Conservation (phyloP, 306 rosid genomes). For the Vigna radiata region DNA sequence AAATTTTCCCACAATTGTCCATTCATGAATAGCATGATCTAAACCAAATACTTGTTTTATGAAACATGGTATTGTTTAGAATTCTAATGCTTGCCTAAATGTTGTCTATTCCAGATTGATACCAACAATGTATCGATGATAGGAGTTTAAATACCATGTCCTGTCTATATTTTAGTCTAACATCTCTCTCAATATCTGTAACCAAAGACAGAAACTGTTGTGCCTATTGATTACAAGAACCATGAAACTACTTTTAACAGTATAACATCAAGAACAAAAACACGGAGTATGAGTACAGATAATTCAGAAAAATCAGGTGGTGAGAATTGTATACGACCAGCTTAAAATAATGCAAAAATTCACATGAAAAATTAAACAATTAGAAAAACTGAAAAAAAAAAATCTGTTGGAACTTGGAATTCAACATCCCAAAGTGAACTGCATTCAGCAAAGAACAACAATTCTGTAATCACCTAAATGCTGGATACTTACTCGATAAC, state of each 20-base stretch:
- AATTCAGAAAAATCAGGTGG: constrained; percentile 16
- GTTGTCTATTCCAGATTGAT: constrained; percentile 20
- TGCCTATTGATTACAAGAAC: constrained; percentile 10
- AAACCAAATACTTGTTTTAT: neutral
- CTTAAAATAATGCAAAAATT: constrained; percentile 22
- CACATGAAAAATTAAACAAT: constrained; percentile 17
- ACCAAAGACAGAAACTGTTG: constrained; percentile 6
- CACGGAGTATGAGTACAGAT: neutral
- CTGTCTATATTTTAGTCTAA: constrained; percentile 2
- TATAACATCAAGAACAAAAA: neutral
- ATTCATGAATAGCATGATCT: constrained; percentile 4
- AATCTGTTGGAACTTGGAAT: neutral
- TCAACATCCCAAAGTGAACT: neutral
- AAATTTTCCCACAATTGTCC: neutral
- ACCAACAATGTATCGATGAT: neutral
- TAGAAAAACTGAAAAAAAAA: constrained; percentile 13
- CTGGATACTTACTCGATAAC: constrained; percentile 43
- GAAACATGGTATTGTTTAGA: neutral
- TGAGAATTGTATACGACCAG: constrained; percentile 8
- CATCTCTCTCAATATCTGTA: neutral
- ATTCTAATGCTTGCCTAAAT: constrained; percentile 7
- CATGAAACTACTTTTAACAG: neutral
- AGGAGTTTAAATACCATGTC: neutral
- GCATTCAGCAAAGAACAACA: neutral
- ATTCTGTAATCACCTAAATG: constrained; percentile 25